A percentile compares a stretch with the other conserved stretches of the same genome.
Evolutionary conservation across 148 eudicot species (phyloP).

Genomic region (Cornus controversa): DNA sequence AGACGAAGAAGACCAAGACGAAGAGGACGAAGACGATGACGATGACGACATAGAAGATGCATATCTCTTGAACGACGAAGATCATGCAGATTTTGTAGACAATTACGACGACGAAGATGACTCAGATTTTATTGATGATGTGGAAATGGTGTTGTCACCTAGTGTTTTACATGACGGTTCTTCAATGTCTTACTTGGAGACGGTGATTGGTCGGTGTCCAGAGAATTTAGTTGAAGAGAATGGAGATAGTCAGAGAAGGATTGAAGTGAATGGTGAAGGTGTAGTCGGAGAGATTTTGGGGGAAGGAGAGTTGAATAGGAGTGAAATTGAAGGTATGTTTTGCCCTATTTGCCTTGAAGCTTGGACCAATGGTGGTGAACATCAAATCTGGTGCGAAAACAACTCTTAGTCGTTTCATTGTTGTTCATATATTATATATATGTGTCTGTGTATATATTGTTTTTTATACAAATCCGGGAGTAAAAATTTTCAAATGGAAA

Average conservation of each 20-base stretch:
- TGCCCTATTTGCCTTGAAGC: constrained; percentile 43
- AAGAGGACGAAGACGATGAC: too few species aligned
- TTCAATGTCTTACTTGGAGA: too few species aligned
- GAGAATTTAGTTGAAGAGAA: constrained; percentile 2
- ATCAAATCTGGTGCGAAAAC: constrained; percentile 36
- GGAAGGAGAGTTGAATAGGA: constrained; percentile 16
- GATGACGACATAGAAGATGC: constrained; percentile 10
- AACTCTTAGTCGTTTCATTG: too few species aligned
- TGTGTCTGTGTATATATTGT: too few species aligned
- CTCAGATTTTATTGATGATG: constrained; percentile 9
- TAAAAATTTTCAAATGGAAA: too few species aligned
- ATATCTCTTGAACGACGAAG: background rate
- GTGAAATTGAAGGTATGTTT: constrained; percentile 31
- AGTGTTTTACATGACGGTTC: too few species aligned
- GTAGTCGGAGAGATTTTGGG: background rate
- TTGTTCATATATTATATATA: too few species aligned
- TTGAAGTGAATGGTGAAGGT: constrained; percentile 2
- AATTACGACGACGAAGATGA: constrained; percentile 19
- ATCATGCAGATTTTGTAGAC: constrained; percentile 7
- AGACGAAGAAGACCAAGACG: too few species aligned
- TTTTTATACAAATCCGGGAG: too few species aligned
- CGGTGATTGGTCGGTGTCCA: too few species aligned
- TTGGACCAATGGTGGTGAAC: constrained; percentile 35
- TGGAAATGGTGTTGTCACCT: too few species aligned
- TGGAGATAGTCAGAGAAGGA: background rate